A percentile compares a stretch with the other conserved stretches of the same genome.
Conservation (phyloP, 768 basidiomycete species). For the Xerocomellus intermedius region DNA sequence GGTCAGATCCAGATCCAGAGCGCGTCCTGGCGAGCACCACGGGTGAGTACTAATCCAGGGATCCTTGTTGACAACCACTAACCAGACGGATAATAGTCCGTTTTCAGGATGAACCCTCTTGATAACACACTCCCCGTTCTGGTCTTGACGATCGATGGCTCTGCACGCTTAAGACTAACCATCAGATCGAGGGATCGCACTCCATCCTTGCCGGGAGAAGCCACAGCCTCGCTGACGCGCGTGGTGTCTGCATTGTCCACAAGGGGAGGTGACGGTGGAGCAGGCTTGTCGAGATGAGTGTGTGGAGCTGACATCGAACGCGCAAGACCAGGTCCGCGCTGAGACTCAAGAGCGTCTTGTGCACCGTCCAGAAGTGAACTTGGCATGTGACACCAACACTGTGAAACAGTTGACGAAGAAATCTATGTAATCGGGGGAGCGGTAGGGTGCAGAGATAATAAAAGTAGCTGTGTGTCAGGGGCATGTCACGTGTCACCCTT, state of each 20-base stretch:
- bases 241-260: constrained; percentile 3
- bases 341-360: neutral
- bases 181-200: constrained; percentile 55
- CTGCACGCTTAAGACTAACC: constrained; percentile 60
- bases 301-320: constrained; percentile 13
- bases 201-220: constrained; percentile 5
- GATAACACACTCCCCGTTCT: constrained; percentile 81
- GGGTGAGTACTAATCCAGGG: constrained; percentile 1
- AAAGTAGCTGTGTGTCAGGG: neutral
- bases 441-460: neutral
- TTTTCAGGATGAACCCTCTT: constrained; percentile 91
- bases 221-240: neutral
- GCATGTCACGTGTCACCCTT: constrained; percentile 8
- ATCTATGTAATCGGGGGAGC: neutral
- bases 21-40: constrained; percentile 55
- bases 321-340: neutral
- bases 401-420: neutral
- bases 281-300: constrained; percentile 6
- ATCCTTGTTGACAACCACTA: constrained; percentile 13
- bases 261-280: constrained; percentile 1
- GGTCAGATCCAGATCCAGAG: constrained; percentile 86
- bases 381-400: neutral
- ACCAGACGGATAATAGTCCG: constrained; percentile 85
- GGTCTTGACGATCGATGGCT: constrained; percentile 76
- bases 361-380: neutral